Evolutionary conservation across 331 rosid species (phyloP), one percentile per base, ranked within the genome.

Genomic region (Stylosanthes scabra): DNA sequence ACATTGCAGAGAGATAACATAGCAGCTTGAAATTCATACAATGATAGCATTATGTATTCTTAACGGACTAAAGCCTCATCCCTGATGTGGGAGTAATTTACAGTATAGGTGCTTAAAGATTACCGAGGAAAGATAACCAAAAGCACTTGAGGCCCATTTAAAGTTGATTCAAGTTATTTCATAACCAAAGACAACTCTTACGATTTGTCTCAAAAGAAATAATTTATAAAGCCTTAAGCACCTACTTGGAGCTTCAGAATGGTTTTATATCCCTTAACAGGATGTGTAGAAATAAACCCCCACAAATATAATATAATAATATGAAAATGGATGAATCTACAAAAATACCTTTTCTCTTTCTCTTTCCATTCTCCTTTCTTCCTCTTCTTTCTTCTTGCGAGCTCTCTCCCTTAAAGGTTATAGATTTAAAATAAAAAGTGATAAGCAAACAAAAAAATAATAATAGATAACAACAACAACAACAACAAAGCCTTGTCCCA

Each of bases 331-430:
- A 44, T 63, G 72, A 73, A 71, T 80, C 27, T 13, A 49, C 44
- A 64, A 59, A 59, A 73, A 58, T 70, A 95, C 97, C 97, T 88
- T 95, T 85, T 95, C 99, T 75, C 44, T 91, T 82, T 95, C 99
- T 79, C 89, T 90, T 80, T 95, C 97, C 56, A 4, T 66, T 78
- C 76, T 90, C 88, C 83, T 95, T 68, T 91, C 97, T 69, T 91
- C 97, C 83, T 94, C 99, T 86, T 95, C 97, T 87, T 95, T 95
- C 93, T 90, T 95, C 93, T 95, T 91, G 66, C 97, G 97, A 76
- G 97, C 99, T 68, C 75, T 91, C 90, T 95, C 99, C 93, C 99
- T 91, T 74, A 5, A 5, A 84, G 67, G 57, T 62, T 16, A 76
- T 75, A 42, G 55, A 7, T 14, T 69, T 12, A 65, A 70, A 71